Conservation (phyloP, 345 rosid genomes). For the Eucalyptus curtisii region DNA sequence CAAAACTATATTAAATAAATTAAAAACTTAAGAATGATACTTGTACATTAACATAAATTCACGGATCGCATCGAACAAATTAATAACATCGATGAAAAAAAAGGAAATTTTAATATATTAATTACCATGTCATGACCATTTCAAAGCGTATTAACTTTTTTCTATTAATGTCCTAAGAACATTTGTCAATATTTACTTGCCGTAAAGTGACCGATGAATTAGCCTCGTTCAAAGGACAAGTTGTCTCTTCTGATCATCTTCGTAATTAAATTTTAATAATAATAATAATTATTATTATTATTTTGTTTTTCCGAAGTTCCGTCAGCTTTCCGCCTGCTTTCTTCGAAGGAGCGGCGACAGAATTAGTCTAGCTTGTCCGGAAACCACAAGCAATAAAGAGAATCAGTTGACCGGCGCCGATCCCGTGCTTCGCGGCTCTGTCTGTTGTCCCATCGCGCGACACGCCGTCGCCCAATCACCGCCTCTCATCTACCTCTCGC, state of each 20-base stretch:
- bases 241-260: not conserved
- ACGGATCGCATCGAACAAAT: fast-evolving
- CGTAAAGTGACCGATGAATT: not conserved
- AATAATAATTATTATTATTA: too few relatives aligned
- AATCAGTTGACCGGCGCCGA: not conserved
- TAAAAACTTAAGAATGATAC: fast-evolving
- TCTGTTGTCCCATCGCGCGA: not conserved
- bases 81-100: not conserved
- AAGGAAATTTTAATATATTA: not conserved
- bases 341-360: not conserved
- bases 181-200: not conserved
- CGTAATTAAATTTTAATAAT: not conserved
- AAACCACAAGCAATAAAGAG: not conserved
- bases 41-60: too few relatives aligned
- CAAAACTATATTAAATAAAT: fast-evolving
- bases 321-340: not conserved
- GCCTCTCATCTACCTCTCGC: not conserved
- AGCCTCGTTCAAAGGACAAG: not conserved
- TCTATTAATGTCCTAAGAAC: not conserved
- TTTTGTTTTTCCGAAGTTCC: not conserved
- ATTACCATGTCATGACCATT: not conserved
- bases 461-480: not conserved
- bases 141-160: not conserved
- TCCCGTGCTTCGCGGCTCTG: not conserved
- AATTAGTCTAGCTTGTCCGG: not conserved